Conservation (phyloP, 2,329 filamentous ascomycete genomes). For the Conoideocrella luteorostrata region DNA sequence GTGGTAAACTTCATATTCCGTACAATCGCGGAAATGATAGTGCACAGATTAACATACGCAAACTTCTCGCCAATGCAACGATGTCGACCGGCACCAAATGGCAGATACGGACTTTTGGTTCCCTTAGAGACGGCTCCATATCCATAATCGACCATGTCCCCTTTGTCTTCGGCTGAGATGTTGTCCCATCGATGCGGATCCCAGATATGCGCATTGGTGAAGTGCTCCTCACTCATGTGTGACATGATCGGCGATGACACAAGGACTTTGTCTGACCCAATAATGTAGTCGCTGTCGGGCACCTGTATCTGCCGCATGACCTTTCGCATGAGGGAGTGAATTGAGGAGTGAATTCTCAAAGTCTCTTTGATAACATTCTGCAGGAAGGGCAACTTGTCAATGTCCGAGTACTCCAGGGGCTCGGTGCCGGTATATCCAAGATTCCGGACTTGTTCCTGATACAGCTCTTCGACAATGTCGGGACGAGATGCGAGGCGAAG, state of each 20-base stretch:
- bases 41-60: conserved; percentile 62
- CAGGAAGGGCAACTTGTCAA: conserved; percentile 55
- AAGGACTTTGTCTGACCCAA: conserved; percentile 43
- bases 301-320: conserved; percentile 62
- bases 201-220: conserved; percentile 33
- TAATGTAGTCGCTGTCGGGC: conserved; percentile 47
- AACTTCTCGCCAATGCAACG: conserved; percentile 73
- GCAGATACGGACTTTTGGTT: conserved; percentile 43
- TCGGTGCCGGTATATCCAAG: conserved; percentile 33
- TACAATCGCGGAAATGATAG: conserved; percentile 57
- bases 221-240: conserved; percentile 49
- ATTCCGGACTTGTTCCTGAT: conserved; percentile 55
- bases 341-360: conserved; percentile 62
- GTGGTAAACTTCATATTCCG: conserved; percentile 55
- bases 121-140: conserved; percentile 25
- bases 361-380: conserved; percentile 65
- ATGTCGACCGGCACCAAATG: conserved; percentile 67
- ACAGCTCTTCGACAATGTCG: conserved; percentile 63
- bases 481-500: conserved; percentile 66
- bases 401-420: conserved; percentile 51
- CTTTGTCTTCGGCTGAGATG: conserved; percentile 8
- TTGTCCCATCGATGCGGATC: conserved; percentile 25
- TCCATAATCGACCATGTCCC: conserved; percentile 22
- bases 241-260: conserved; percentile 38
- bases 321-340: conserved; percentile 67